Percentiles rank a stretch among this genome's conserved stretches.
Conservation (phyloP, 2,329 filamentous ascomycete species). For the Scedosporium minutisporum region DNA sequence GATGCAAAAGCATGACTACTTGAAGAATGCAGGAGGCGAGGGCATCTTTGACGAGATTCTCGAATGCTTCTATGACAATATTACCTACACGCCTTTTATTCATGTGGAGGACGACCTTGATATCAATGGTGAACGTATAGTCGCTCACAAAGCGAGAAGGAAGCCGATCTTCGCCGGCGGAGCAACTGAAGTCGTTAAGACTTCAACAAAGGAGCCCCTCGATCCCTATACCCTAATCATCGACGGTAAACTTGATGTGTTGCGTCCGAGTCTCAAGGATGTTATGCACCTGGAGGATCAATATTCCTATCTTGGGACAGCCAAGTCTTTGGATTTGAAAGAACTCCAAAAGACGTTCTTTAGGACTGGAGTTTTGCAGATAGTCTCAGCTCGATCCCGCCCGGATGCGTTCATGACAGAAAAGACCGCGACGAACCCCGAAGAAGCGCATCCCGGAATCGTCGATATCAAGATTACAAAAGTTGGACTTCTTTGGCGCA, state of each 20-base stretch:
- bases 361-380: slow-evolving; percentile 84
- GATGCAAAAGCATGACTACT: slow-evolving; percentile 92
- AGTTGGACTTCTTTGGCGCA: slow-evolving; percentile 88
- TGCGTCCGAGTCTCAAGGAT: slow-evolving; percentile 83
- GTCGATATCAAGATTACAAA: slow-evolving; percentile 98
- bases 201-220: slow-evolving; percentile 61
- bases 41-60: slow-evolving; percentile 89
- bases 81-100: slow-evolving; percentile 96
- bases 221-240: slow-evolving; percentile 94
- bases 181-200: slow-evolving; percentile 43
- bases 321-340: slow-evolving; percentile 64
- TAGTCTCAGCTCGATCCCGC: slow-evolving; percentile 84
- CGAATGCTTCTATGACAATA: slow-evolving; percentile 97
- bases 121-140: slow-evolving; percentile 63
- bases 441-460: slow-evolving; percentile 80
- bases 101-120: slow-evolving; percentile 90
- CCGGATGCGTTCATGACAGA: slow-evolving; percentile 93
- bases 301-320: slow-evolving; percentile 77
- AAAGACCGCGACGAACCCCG: slow-evolving; percentile 71
- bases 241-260: slow-evolving; percentile 72
- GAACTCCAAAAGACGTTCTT: slow-evolving; percentile 84
- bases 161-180: slow-evolving; percentile 58
- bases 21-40: slow-evolving; percentile 88
- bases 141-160: slow-evolving; percentile 62
- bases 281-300: slow-evolving; percentile 86